Evolutionary conservation across 1,284 basidiomycete species (phyloP).

Genomic region (Malassezia nana): DNA sequence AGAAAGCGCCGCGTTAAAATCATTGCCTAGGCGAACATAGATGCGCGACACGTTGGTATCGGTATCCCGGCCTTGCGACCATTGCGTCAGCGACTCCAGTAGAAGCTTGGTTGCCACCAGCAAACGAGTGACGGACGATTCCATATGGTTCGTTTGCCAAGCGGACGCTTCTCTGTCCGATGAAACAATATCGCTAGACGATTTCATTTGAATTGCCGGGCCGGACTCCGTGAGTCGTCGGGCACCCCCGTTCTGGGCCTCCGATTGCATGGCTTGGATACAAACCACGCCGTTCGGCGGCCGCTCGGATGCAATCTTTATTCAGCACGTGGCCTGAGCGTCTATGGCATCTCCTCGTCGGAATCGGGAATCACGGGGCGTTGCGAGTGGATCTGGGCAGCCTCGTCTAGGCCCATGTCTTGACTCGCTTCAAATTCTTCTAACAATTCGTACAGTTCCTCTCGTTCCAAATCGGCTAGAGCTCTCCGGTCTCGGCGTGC

Average conservation of each 20-base stretch:
- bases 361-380: not conserved
- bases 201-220: not conserved
- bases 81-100: slow-evolving; percentile 73
- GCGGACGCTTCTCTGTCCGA: not conserved
- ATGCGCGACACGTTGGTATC: slow-evolving; percentile 87
- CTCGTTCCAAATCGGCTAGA: not conserved
- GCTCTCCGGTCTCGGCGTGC: not conserved
- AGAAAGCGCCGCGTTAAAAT: slow-evolving; percentile 84
- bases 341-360: not conserved
- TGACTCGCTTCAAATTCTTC: not conserved
- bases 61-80: slow-evolving; percentile 56
- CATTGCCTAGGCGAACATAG: slow-evolving; percentile 90
- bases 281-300: not conserved
- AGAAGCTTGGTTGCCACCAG: slow-evolving; percentile 90
- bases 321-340: slow-evolving; percentile 1
- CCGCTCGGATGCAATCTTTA: not conserved
- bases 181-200: not conserved
- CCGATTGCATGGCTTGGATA: not conserved
- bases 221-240: not conserved
- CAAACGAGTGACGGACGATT: slow-evolving; percentile 82
- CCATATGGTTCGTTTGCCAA: slow-evolving; percentile 53
- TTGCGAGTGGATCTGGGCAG: not conserved
- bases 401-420: not conserved
- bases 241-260: not conserved
- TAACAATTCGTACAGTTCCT: not conserved